phyloP scores from a whole-genome alignment of 2,329 filamentous ascomycete genomes.

The Immersiporthe knoxdaviesiana region DNA sequence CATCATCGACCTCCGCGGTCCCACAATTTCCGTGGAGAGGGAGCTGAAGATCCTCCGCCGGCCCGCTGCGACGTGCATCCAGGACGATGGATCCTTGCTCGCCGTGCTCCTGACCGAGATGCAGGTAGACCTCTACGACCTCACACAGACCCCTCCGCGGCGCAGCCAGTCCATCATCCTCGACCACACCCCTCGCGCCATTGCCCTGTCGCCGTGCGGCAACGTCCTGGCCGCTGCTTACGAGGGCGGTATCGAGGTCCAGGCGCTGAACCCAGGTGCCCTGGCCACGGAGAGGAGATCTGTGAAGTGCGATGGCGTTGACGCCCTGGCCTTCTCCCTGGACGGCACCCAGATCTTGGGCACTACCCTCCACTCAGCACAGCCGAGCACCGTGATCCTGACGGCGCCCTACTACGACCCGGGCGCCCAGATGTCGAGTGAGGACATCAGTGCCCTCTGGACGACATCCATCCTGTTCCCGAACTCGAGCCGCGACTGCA shows the following conservation, averaged over 20 bases:
- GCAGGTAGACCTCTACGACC: constrained; percentile 83
- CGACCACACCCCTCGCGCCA: constrained; percentile 76
- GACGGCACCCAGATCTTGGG: constrained; percentile 80
- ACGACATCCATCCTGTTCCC: constrained; percentile 85
- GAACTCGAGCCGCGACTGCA: constrained; percentile 77
- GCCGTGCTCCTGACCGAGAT: constrained; percentile 82
- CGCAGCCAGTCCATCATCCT: constrained; percentile 76
- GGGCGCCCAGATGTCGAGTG: constrained; percentile 65
- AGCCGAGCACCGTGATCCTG: constrained; percentile 73
- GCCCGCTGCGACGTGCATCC: constrained; percentile 76
- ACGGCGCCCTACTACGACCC: constrained; percentile 81
- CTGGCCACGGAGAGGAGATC: constrained; percentile 70
- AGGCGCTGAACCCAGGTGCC: constrained; percentile 69
- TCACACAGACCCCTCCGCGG: constrained; percentile 66
- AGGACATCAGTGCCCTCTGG: constrained; percentile 76
- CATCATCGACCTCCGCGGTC: constrained; percentile 68
- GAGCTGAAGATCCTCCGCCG: constrained; percentile 80
- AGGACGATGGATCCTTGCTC: constrained; percentile 75
- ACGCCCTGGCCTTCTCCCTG: constrained; percentile 73
- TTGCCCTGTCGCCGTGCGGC: constrained; percentile 80
- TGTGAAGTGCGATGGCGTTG: constrained; percentile 78
- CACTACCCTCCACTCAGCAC: constrained; percentile 67
- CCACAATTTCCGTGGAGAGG: constrained; percentile 66
- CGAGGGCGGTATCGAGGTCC: constrained; percentile 86
- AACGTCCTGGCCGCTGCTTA: constrained; percentile 84